These are phyloP conservation scores for Fusarium paranaense DNA, from an alignment of 2,329 filamentous ascomycete genomes.

Conservation along the genomic window DNA sequence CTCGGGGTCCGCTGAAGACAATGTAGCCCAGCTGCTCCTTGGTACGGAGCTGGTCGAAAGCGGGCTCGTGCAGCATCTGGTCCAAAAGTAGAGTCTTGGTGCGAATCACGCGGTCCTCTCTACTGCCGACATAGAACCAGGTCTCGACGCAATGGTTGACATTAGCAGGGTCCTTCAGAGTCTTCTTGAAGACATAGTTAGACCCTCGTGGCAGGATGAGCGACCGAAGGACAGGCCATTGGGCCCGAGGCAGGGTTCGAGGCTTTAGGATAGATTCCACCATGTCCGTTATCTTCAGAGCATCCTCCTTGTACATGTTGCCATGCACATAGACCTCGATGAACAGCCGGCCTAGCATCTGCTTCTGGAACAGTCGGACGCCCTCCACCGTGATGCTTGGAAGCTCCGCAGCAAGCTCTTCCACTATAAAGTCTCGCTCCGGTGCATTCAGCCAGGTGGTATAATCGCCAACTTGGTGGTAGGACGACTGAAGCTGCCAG, in stretches of 20 bases:
- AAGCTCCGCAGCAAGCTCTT: slow-evolving; percentile 83
- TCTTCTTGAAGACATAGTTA: slow-evolving; percentile 86
- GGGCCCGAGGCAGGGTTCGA: slow-evolving; percentile 76
- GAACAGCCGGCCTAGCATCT: slow-evolving; percentile 84
- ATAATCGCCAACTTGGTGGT: slow-evolving; percentile 87
- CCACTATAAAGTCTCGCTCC: slow-evolving; percentile 79
- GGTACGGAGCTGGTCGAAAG: slow-evolving; percentile 93
- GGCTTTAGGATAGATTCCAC: slow-evolving; percentile 83
- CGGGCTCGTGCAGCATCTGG: slow-evolving; percentile 92
- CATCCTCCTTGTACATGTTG: slow-evolving; percentile 95
- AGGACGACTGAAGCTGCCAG: slow-evolving; percentile 88
- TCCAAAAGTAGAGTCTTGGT: slow-evolving; percentile 85
- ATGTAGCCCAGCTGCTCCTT: slow-evolving; percentile 99
- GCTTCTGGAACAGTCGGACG: slow-evolving; percentile 81
- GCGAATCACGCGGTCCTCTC: slow-evolving; percentile 75
- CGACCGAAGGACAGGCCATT: slow-evolving; percentile 84
- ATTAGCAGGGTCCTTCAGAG: slow-evolving; percentile 86
- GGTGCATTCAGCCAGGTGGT: slow-evolving; percentile 81
- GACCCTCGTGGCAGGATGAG: slow-evolving; percentile 82
- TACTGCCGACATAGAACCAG: slow-evolving; percentile 76
- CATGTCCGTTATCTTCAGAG: slow-evolving; percentile 84
- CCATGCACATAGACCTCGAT: slow-evolving; percentile 91
- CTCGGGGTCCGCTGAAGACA: slow-evolving; percentile 84
- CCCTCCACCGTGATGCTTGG: slow-evolving; percentile 79
- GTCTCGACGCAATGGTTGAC: slow-evolving; percentile 90